phyloP scores from a whole-genome alignment of 305 asterid genomes.

The Nicotiana rustica region DNA sequence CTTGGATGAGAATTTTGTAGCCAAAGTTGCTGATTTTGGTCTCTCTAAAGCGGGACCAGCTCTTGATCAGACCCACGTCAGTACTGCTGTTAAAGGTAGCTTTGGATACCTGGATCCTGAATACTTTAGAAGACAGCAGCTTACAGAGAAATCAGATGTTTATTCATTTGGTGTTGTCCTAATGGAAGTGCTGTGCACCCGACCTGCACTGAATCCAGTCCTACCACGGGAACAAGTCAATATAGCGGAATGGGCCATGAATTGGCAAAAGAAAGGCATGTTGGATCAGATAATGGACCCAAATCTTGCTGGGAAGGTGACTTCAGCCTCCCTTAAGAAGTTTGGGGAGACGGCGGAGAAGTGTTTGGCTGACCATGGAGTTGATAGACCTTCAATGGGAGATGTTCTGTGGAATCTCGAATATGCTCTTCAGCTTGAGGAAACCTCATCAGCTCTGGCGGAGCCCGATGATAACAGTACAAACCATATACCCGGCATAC shows the following conservation, averaged over 20 bases:
- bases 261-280: constrained; percentile 99
- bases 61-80: constrained; percentile 96
- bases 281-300: constrained; percentile 87
- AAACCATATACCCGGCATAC: constrained; percentile 82
- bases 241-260: constrained; percentile 99
- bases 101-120: constrained; percentile 99
- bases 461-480: constrained; percentile 95
- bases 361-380: constrained; percentile 92
- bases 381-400: constrained; percentile 99
- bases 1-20: constrained; percentile 87
- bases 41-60: constrained; percentile 96
- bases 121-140: constrained; percentile 96
- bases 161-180: constrained; percentile 97
- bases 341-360: constrained; percentile 98
- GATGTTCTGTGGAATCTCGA: constrained; percentile 97
- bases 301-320: constrained; percentile 84
- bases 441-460: constrained; percentile 80
- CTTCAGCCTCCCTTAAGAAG: constrained; percentile 84
- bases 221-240: constrained; percentile 97
- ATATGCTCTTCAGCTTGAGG: constrained; percentile 97
- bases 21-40: constrained; percentile 98
- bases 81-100: constrained; percentile 99
- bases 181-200: constrained; percentile 96
- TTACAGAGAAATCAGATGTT: constrained; percentile 97
- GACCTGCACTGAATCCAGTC: constrained; percentile 98